Conservation (phyloP, 352 stramenopile genomes). For the Phytophthora citrophthora region DNA sequence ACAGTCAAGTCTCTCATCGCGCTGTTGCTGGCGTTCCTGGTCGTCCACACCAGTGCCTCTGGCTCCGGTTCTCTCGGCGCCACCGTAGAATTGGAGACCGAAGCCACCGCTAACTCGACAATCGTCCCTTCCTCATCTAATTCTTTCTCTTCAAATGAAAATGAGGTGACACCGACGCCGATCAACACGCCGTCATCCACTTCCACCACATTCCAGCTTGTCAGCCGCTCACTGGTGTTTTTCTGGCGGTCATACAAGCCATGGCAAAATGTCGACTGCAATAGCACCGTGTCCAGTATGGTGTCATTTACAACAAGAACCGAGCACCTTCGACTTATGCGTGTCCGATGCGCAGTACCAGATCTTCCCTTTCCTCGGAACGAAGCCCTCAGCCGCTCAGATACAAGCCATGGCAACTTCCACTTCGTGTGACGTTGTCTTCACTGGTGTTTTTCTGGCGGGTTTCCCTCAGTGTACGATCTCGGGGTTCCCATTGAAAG, state of each 20-base stretch:
- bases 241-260: too few species aligned
- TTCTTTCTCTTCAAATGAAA: constrained; percentile 10
- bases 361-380: constrained; percentile 61
- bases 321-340: constrained; percentile 51
- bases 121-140: constrained; percentile 1
- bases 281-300: constrained; percentile 44
- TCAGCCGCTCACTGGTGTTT: too few species aligned
- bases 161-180: constrained; percentile 19
- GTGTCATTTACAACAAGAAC: constrained; percentile 65
- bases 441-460: constrained; percentile 53
- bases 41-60: constrained; percentile 4
- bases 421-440: constrained; percentile 48
- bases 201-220: constrained; percentile 58
- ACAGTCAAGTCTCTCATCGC: constrained; percentile 5
- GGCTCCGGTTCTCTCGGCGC: constrained; percentile 24
- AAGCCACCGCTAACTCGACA: constrained; percentile 2
- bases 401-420: constrained; percentile 44
- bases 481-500: constrained; percentile 57
- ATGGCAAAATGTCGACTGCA: too few species aligned
- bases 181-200: constrained; percentile 46
- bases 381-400: constrained; percentile 49
- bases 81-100: constrained; percentile 11
- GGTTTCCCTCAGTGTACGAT: constrained; percentile 57
- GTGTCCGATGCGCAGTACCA: constrained; percentile 57
- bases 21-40: constrained; percentile 25